A percentile compares a stretch with the other conserved stretches of the same genome.
phyloP scores from a whole-genome alignment of 192 early-diverging fungal genomes.

The Backusella tarrabulga region DNA sequence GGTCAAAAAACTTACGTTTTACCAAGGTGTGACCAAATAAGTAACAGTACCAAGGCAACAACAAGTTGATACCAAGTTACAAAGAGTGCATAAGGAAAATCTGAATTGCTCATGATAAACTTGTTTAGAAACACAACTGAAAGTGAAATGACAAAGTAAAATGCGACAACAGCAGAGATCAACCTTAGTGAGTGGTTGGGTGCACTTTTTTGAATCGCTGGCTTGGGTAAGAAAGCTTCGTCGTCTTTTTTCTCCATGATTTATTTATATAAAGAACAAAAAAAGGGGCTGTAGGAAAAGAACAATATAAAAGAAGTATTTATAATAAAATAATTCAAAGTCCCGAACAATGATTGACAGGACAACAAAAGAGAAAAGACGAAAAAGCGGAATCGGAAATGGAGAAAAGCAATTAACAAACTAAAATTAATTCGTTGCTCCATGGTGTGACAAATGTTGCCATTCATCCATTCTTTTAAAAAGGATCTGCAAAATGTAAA shows the following conservation, averaged over 20 bases:
- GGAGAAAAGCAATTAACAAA: background rate
- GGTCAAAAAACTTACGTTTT: slow-evolving; percentile 38
- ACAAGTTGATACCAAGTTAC: slow-evolving; percentile 65
- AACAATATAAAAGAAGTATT: background rate
- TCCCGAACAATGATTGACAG: background rate
- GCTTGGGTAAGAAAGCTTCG: slow-evolving; percentile 38
- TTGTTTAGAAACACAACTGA: slow-evolving; percentile 70
- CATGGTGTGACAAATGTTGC: background rate
- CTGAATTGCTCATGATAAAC: slow-evolving; percentile 57
- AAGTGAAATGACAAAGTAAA: slow-evolving; percentile 60
- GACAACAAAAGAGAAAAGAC: background rate
- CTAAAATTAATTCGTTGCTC: background rate
- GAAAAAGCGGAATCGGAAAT: background rate
- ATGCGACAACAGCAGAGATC: slow-evolving; percentile 53
- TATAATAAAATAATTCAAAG: slow-evolving; percentile 1
- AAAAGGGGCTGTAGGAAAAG: background rate
- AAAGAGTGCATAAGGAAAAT: slow-evolving; percentile 64
- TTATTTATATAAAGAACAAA: background rate
- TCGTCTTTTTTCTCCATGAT: slow-evolving; percentile 3
- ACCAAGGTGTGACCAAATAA: slow-evolving; percentile 53
- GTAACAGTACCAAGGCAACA: slow-evolving; percentile 50
- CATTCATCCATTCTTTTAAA: background rate
- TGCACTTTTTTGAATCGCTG: slow-evolving; percentile 12
- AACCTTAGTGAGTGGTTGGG: slow-evolving; percentile 31
- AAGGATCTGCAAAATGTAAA: background rate